Evolutionary conservation across 441 rosid genomes (phyloP), one percentile per base, ranked within the genome.

Genomic region (Croton setiger): DNA sequence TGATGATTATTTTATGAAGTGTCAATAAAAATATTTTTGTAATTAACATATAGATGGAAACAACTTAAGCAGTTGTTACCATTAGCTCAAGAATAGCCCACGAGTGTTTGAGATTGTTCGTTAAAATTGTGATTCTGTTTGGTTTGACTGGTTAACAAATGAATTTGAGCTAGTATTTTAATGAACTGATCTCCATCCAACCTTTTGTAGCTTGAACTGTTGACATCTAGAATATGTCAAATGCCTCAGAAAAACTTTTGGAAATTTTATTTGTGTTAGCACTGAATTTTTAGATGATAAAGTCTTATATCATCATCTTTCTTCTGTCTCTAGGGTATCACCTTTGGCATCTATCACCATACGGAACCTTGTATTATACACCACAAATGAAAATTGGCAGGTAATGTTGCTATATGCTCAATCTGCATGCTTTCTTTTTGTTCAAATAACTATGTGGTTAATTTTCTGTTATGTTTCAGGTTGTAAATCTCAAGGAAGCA

Each of bases 371-470:
- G 74, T 86, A 53, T 79, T 95, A 60, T 89, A 79, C 78, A 87
- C 96, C 31, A 95, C 98, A 55, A 89, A 95, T 62, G 99, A 95
- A 85, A 88, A 82, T 71, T 95, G 99, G 99, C 82, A 92, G 98
- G 99, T 95, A 78, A 71, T 69, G 61, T 68, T 69, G 45, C 68
- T 21, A 2, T 14, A 63, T 31, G 57, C 52, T 72, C 62, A 53
- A 52, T 57, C 43, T 63, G 62, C 39, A 39, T 8, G 23, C 11
- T 71, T 59, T 76, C 64, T 67, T 68, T n/a, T 48, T 45, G 44
- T 33, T 60, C 62, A 67, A 35, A 33, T 70, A 59, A 63, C 41
- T 43, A 56, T 80, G 65, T 78, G 67, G 70, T 63, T 21, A n/a
- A 33, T 59, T 60, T 73, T 27, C 31, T 27, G 59, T 39, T 5